These are phyloP conservation scores for Immersiporthe knoxdaviesiana DNA, from an alignment of 2,329 filamentous ascomycete genomes.

Conservation along the genomic window DNA sequence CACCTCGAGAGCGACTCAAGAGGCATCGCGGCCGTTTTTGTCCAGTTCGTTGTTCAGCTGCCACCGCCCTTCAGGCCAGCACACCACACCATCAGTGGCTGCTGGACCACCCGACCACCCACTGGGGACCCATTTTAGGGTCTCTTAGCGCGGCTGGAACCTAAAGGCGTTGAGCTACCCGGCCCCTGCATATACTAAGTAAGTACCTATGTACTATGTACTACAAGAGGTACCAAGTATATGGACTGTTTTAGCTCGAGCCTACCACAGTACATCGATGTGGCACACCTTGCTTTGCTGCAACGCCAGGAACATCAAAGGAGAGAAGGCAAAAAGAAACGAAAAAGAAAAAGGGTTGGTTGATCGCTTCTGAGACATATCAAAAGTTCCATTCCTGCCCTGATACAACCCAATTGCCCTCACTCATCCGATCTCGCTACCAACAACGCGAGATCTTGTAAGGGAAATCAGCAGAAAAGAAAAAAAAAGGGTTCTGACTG, in stretches of 20 bases:
- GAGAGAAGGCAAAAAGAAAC: too few relatives aligned
- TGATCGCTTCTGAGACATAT: not conserved
- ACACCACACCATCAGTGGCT: not conserved
- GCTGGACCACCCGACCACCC: not conserved
- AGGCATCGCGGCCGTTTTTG: not conserved
- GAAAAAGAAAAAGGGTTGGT: not conserved
- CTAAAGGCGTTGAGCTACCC: conserved; percentile 1
- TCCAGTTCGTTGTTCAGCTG: not conserved
- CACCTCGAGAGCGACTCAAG: too few relatives aligned
- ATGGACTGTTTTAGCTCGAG: conserved; percentile 8
- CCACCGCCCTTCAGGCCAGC: not conserved
- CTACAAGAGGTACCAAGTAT: too few relatives aligned
- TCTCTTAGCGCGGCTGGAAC: conserved; percentile 1
- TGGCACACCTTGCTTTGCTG: conserved; percentile 1
- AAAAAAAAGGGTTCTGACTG: not conserved
- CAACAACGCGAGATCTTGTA: not conserved
- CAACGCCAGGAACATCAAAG: not conserved
- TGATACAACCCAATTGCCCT: not conserved
- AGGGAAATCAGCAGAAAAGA: not conserved
- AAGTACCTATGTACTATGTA: too few relatives aligned
- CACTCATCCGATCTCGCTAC: not conserved
- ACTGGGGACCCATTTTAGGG: not conserved
- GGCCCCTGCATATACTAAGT: conserved; percentile 12
- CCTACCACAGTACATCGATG: conserved; percentile 5
- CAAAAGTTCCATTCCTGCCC: not conserved